A percentile compares a stretch with the other conserved stretches of the same genome.
Evolutionary conservation across 495 filamentous ascomycete genomes (phyloP).

Genomic region (Acidiella bohemica): DNA sequence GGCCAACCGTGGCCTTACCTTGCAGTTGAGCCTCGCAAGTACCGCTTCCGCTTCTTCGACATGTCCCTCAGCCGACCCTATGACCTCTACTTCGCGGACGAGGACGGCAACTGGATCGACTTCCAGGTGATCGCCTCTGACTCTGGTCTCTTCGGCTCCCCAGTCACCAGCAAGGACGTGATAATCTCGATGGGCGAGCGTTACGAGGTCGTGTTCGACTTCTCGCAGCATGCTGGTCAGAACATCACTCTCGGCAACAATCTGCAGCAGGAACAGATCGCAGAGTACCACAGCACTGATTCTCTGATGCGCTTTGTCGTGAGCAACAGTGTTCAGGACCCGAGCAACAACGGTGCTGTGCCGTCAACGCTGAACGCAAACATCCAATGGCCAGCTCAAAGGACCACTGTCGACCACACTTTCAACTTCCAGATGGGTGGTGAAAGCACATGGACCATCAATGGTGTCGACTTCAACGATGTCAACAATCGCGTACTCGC

Average conservation of each 20-base stretch:
- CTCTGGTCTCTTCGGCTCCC: slow-evolving; percentile 32
- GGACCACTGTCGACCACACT: slow-evolving; percentile 28
- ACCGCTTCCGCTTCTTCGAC: slow-evolving; percentile 41
- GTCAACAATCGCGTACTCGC: slow-evolving; percentile 40
- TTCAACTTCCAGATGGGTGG: slow-evolving; percentile 36
- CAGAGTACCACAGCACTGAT: slow-evolving; percentile 36
- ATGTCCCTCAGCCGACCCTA: slow-evolving; percentile 38
- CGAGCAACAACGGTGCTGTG: slow-evolving; percentile 25
- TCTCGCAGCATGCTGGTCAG: slow-evolving; percentile 34
- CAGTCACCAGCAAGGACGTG: slow-evolving; percentile 27
- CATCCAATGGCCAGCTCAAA: slow-evolving; percentile 27
- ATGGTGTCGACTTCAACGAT: slow-evolving; percentile 38
- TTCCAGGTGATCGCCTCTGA: slow-evolving; percentile 46
- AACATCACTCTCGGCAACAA: slow-evolving; percentile 37
- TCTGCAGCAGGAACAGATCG: slow-evolving; percentile 30
- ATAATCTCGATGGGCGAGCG: slow-evolving; percentile 42
- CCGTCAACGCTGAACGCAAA: slow-evolving; percentile 23
- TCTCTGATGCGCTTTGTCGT: slow-evolving; percentile 44
- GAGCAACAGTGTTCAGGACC: slow-evolving; percentile 27
- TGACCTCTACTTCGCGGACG: slow-evolving; percentile 31
- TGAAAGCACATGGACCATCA: slow-evolving; percentile 33
- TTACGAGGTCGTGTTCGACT: slow-evolving; percentile 44
- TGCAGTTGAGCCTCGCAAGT: slow-evolving; percentile 44
- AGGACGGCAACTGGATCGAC: slow-evolving; percentile 23
- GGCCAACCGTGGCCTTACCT: slow-evolving; percentile 44